Evolutionary conservation across 306 rosid genomes (phyloP), one percentile per base, ranked within the genome.

Genomic region (Ormosia emarginata): DNA sequence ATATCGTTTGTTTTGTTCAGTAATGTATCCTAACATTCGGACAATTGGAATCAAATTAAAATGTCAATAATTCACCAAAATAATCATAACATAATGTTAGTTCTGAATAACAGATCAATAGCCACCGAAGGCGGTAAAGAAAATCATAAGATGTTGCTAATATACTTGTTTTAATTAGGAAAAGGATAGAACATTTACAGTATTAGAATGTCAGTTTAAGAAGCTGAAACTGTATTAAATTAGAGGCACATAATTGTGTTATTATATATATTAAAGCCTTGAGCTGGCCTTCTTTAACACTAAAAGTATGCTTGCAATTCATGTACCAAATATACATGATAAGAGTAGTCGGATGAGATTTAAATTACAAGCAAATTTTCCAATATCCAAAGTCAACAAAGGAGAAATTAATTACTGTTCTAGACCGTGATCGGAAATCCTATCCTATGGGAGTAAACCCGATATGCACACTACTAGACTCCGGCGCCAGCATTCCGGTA

Each of bases 11-110:
- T 24, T 24, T 83, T 55, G 34, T 58, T 79, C 82, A 61, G 39
- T 83, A 74, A 17, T 87, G 93, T 80, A 73, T 80, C 91, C 92
- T 83, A 33, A 83, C 82, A 87, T 81, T 90, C 86, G 74, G 88
- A 90, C 93, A 92, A 37, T 67, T 85, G 78, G 94, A 92, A 90
- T 92, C 89, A 89, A 87, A 84, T 86, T 87, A 75, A 13, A 82
- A 33, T 72, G 46, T 82, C 47, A 79, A 75, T 73, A 70, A 85
- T 72, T 61, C 76, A 78, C 65, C 78, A 50, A 73, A 80, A 12
- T 80, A 62, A 57, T 81, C 80, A 43, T 78, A 70, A 81, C 79
- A 62, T 83, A 52, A 83, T 83, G 66, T 24, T n/a, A 62, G 57
- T 85, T 83, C 24, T 79, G 75, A 79, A 82, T 85, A 85, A 82